Evolutionary conservation across 805 yeast genomes (phyloP).

Genomic region (Wickerhamiella azyma): DNA sequence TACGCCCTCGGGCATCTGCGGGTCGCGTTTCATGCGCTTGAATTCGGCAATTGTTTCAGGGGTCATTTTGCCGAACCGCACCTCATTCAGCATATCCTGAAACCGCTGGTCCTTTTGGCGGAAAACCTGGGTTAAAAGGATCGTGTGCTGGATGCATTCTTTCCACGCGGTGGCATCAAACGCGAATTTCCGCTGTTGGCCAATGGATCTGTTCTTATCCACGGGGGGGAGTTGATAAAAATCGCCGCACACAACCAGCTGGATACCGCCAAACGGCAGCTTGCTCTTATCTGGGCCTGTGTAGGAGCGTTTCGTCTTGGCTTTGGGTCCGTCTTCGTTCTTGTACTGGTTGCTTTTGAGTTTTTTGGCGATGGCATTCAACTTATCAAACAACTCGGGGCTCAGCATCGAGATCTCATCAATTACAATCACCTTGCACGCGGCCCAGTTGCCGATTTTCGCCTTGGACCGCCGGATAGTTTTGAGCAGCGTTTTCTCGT

Average conservation of each 20-base stretch:
- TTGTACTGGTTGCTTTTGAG: constrained; percentile 28
- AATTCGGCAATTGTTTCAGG: constrained; percentile 37
- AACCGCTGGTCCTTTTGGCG: constrained; percentile 70
- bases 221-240: constrained; percentile 95
- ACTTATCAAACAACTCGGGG: constrained; percentile 58
- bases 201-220: constrained; percentile 25
- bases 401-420: constrained; percentile 96
- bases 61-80: constrained; percentile 58
- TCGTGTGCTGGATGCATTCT: constrained; percentile 45
- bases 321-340: too few relatives aligned
- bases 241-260: constrained; percentile 83
- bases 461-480: constrained; percentile 36
- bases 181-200: constrained; percentile 37
- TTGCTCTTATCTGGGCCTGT: constrained; percentile 10
- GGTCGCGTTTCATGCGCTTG: constrained; percentile 41
- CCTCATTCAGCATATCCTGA: constrained; percentile 64
- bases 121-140: constrained; percentile 65
- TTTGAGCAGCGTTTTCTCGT: constrained; percentile 33
- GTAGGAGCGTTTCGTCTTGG: too few relatives aligned
- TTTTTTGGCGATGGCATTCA: constrained; percentile 52
- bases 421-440: constrained; percentile 56
- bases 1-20: constrained; percentile 46
- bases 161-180: constrained; percentile 68
- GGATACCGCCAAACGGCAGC: constrained; percentile 88
- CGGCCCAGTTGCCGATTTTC: constrained; percentile 45